These are phyloP conservation scores for Colletotrichum cereale DNA, from an alignment of 2,329 filamentous ascomycete species.

Conservation along the genomic window DNA sequence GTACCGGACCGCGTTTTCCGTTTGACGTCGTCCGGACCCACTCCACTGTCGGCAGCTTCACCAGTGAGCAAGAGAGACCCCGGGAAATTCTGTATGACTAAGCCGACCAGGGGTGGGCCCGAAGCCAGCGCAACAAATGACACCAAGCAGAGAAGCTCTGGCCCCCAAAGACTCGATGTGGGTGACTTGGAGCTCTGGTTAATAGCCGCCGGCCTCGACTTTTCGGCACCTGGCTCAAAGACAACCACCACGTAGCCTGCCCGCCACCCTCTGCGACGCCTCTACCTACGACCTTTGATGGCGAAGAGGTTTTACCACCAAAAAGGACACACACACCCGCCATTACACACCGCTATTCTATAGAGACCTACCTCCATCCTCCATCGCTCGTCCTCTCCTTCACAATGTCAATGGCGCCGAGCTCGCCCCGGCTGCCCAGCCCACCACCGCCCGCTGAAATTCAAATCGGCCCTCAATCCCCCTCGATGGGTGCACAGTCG, in stretches of 20 bases:
- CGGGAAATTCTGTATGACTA: constrained; percentile 19
- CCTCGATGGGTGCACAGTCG: constrained; percentile 67
- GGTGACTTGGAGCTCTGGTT: constrained; percentile 33
- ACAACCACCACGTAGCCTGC: constrained; percentile 7
- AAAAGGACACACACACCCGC: neutral
- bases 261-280: constrained; percentile 7
- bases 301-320: neutral
- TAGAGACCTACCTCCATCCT: neutral
- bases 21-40: constrained; percentile 31
- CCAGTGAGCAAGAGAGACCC: neutral
- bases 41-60: constrained; percentile 10
- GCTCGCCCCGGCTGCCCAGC: constrained; percentile 92
- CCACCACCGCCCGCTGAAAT: constrained; percentile 96
- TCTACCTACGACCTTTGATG: constrained; percentile 9
- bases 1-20: constrained; percentile 8
- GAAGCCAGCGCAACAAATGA: neutral
- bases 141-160: constrained; percentile 31
- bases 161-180: constrained; percentile 22
- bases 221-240: constrained; percentile 22
- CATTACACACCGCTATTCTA: neutral
- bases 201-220: constrained; percentile 37
- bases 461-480: constrained; percentile 86
- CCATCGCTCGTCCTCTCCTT: constrained; percentile 40
- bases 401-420: constrained; percentile 73
- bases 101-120: constrained; percentile 18